Percentiles rank a stretch among this genome's conserved stretches.
Conservation (phyloP, 2,329 filamentous ascomycete genomes). For the Talaromyces atroroseus region DNA sequence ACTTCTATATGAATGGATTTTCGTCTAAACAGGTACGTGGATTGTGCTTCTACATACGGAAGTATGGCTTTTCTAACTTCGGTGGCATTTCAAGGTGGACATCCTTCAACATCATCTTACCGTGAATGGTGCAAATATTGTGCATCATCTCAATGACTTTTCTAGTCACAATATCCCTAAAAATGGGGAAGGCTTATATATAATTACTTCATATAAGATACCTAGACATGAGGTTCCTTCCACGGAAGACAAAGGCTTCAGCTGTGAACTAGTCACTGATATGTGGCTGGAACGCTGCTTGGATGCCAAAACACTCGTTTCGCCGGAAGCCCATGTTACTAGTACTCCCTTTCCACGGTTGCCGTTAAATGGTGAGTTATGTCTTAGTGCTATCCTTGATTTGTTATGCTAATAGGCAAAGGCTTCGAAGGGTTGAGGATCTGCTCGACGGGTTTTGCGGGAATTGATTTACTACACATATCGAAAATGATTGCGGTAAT, state of each 20-base stretch:
- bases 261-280: slow-evolving; percentile 64
- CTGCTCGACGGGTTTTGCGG: slow-evolving; percentile 75
- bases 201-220: slow-evolving; percentile 36
- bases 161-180: slow-evolving; percentile 30
- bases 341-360: slow-evolving; percentile 70
- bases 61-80: slow-evolving; percentile 11
- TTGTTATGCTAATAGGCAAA: slow-evolving; percentile 18
- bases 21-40: slow-evolving; percentile 47
- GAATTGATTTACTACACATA: slow-evolving; percentile 79
- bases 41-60: slow-evolving; percentile 2
- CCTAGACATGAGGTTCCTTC: slow-evolving; percentile 30
- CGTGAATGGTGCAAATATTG: slow-evolving; percentile 37
- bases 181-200: slow-evolving; percentile 30
- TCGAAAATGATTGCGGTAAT: slow-evolving; percentile 69
- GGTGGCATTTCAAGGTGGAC: slow-evolving; percentile 24
- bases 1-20: slow-evolving; percentile 59
- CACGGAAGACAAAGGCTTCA: slow-evolving; percentile 35
- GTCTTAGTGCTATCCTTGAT: background rate
- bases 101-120: slow-evolving; percentile 38
- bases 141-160: slow-evolving; percentile 30
- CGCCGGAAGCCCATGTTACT: slow-evolving; percentile 65
- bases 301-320: slow-evolving; percentile 64
- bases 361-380: slow-evolving; percentile 51
- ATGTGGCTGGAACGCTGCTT: slow-evolving; percentile 92
- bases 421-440: slow-evolving; percentile 67